These are phyloP conservation scores for Meredithiella fracta DNA, from an alignment of 2,329 filamentous ascomycete genomes.

Conservation along the genomic window DNA sequence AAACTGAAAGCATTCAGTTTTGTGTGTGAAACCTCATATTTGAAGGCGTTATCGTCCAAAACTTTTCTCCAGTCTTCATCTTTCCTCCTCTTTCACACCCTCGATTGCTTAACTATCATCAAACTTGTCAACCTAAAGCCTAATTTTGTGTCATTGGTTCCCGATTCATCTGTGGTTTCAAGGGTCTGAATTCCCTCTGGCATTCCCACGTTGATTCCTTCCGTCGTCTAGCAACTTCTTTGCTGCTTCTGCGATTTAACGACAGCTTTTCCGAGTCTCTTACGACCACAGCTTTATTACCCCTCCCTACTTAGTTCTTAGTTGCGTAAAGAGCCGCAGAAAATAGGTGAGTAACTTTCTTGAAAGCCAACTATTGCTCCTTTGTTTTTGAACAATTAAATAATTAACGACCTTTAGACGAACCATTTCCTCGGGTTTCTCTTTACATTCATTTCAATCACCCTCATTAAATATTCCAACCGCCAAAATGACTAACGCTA, in stretches of 20 bases:
- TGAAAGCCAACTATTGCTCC: too few relatives aligned
- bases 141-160: neutral
- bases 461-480: neutral
- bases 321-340: too few relatives aligned
- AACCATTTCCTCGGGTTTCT: neutral
- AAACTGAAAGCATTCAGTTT: neutral
- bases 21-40: neutral
- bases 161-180: neutral
- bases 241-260: neutral
- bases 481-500: slow-evolving; percentile 39
- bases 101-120: too few relatives aligned
- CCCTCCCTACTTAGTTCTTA: neutral
- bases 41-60: neutral
- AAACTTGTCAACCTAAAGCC: too few relatives aligned
- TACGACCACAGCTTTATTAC: slow-evolving; percentile 4
- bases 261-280: neutral
- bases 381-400: too few relatives aligned
- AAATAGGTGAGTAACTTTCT: too few relatives aligned
- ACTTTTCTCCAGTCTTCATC: too few relatives aligned
- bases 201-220: neutral
- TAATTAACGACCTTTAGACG: too few relatives aligned
- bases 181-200: neutral
- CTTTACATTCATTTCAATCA: neutral
- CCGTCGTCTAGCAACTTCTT: neutral
- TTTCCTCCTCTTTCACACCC: too few relatives aligned